Base-by-base conservation (phyloP, 352 stramenopile species). In the Pythium brachiatum region DNA sequence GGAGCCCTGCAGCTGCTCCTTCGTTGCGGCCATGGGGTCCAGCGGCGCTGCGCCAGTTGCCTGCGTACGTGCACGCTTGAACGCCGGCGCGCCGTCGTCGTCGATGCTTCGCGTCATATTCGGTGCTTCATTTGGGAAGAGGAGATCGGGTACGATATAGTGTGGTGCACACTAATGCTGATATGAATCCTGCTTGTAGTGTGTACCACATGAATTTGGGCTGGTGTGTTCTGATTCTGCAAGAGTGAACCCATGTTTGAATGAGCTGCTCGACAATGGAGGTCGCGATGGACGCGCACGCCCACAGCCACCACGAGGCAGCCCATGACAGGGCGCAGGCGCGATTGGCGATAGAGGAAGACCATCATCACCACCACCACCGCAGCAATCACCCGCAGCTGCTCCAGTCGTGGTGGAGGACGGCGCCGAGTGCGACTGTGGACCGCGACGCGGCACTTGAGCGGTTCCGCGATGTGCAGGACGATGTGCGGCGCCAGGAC, bases 401-500 rank as follows among this genome's bases (percentile, higher is more conserved):
- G 36, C 64, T 54, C 11, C 47, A 64, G 34, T 54, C 50, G 36
- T 82, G 74, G 76, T 87, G 79, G 74, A 66, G 66, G 13, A 66
- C 72, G 2, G 58, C 66, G 21, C 68, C 54, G 7, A 79, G 75
- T 23, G 43, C 63, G 21, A 54, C 26, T 1, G 53, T 57, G 1
- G 44, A 68, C 54, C 46, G 54, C 29, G 9, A 57, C 50, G 41
- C 56, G 13, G 65, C 47, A 16, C 52, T 74, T 11, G 75, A 69
- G 11, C 71, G 56, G 18, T 66, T 79, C 43, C 77, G 63, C 0
- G 62, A 62, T 7, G 57, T 78, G 8, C 70, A 79, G 41, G 75
- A 90, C 52, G 78, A 89, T 29, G 58, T 89, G 60, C 66, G 75
- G 23, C 73, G 75, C 13, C 73, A 79, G n/a, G 73, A 90, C 38